phyloP scores from a whole-genome alignment of 1,284 basidiomycete genomes.

The Xerocomus subilludens region DNA sequence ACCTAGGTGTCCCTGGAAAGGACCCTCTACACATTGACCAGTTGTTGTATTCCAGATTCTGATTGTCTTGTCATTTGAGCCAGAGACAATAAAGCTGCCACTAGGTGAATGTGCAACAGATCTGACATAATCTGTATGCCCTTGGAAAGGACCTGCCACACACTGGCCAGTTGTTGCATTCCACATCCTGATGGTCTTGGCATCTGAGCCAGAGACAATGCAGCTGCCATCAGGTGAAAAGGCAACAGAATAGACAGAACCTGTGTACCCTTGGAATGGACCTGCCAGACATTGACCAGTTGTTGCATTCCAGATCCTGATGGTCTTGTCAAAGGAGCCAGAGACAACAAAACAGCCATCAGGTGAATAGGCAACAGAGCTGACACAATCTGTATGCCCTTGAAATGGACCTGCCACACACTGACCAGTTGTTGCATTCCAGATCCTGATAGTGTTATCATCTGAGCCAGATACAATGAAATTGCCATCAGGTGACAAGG shows the following conservation, averaged over 20 bases:
- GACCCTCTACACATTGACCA: conserved; percentile 19
- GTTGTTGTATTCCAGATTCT: conserved; percentile 33
- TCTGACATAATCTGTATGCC: conserved; percentile 16
- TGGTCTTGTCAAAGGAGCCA: conserved; percentile 15
- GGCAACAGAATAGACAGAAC: conserved; percentile 30
- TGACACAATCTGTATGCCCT: conserved; percentile 26
- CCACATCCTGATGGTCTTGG: conserved; percentile 30
- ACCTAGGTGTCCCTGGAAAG: conserved; percentile 34
- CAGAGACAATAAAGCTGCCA: conserved; percentile 32
- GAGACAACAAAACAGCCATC: conserved; percentile 32
- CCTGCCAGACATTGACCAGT: conserved; percentile 24
- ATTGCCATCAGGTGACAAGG: conserved; percentile 32
- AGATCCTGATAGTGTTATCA: conserved; percentile 28
- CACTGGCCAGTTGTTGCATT: conserved; percentile 33
- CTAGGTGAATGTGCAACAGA: conserved; percentile 41
- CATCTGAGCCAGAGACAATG: conserved; percentile 30
- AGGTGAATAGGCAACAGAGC: conserved; percentile 38
- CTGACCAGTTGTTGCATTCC: conserved; percentile 36
- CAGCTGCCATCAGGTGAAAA: conserved; percentile 35
- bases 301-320: conserved; percentile 31
- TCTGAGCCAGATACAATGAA: conserved; percentile 29
- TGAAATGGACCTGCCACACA: conserved; percentile 31
- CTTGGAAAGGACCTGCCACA: conserved; percentile 32
- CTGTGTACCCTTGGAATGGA: conserved; percentile 31
- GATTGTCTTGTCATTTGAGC: conserved; percentile 17